These are phyloP conservation scores for Naematelia encephala DNA, from an alignment of 768 basidiomycete genomes.

Conservation along the genomic window DNA sequence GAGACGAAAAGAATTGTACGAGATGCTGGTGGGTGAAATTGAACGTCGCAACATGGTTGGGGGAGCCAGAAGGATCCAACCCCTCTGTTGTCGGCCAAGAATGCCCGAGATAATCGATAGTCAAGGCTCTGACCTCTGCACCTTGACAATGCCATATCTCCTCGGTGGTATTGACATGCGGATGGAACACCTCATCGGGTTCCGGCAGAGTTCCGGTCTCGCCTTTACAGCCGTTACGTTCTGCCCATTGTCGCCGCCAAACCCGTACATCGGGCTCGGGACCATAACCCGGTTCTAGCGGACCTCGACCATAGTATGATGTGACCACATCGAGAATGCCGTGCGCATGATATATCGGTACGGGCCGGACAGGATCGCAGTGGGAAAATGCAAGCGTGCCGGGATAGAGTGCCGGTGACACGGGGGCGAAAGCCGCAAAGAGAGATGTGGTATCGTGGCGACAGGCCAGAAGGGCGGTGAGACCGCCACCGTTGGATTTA, in stretches of 20 bases:
- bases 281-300: constrained; percentile 14
- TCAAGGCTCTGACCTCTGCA: constrained; percentile 24
- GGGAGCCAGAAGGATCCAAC: constrained; percentile 25
- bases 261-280: constrained; percentile 17
- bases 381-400: constrained; percentile 25
- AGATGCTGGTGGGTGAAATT: constrained; percentile 20
- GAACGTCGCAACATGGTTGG: constrained; percentile 25
- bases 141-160: constrained; percentile 15
- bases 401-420: constrained; percentile 35
- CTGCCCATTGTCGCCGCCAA: constrained; percentile 33
- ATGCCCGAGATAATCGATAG: constrained; percentile 30
- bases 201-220: neutral
- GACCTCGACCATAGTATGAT: constrained; percentile 24
- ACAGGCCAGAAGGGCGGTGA: constrained; percentile 35
- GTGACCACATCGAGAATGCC: constrained; percentile 32
- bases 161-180: constrained; percentile 21
- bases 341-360: constrained; percentile 32
- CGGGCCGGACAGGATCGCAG: constrained; percentile 19
- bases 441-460: constrained; percentile 20
- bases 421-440: constrained; percentile 36
- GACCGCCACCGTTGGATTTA: constrained; percentile 42
- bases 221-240: constrained; percentile 26
- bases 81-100: constrained; percentile 37
- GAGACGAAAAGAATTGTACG: constrained; percentile 20
- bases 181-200: constrained; percentile 10